Conservation (phyloP, 2,329 filamentous ascomycete species). For the Penicillium oxalicum region DNA sequence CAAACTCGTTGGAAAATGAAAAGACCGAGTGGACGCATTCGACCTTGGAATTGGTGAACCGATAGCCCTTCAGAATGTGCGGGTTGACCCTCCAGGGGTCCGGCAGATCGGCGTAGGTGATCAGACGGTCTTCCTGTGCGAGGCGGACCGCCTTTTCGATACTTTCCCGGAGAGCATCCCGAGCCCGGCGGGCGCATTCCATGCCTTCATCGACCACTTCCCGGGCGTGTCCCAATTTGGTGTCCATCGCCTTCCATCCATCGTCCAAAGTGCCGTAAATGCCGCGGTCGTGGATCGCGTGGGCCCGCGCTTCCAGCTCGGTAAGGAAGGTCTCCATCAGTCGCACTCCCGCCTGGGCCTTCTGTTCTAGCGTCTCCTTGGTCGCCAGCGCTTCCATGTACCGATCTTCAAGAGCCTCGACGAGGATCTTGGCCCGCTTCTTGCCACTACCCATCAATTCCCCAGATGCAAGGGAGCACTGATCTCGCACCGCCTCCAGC, state of each 20-base stretch:
- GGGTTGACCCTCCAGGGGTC: constrained; percentile 92
- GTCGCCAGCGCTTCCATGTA: constrained; percentile 82
- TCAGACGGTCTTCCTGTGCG: constrained; percentile 73
- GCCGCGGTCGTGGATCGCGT: constrained; percentile 72
- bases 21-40: constrained; percentile 84
- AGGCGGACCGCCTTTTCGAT: constrained; percentile 70
- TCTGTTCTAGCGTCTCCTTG: constrained; percentile 83
- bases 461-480: constrained; percentile 84
- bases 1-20: constrained; percentile 79
- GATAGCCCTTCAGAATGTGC: constrained; percentile 85
- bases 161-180: constrained; percentile 74
- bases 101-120: constrained; percentile 84
- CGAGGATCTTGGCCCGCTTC: constrained; percentile 76
- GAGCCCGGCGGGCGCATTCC: constrained; percentile 74
- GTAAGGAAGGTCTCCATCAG: constrained; percentile 78
- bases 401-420: constrained; percentile 81
- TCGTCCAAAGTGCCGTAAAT: constrained; percentile 73
- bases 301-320: constrained; percentile 76
- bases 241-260: constrained; percentile 73
- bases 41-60: constrained; percentile 84
- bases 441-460: constrained; percentile 84
- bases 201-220: constrained; percentile 75
- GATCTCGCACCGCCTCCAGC: constrained; percentile 75
- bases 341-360: constrained; percentile 79
- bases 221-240: constrained; percentile 66